Percentiles rank a stretch among this genome's conserved stretches.
phyloP scores from a whole-genome alignment of 805 yeast genomes.

The Jamesozyma gamospora region DNA sequence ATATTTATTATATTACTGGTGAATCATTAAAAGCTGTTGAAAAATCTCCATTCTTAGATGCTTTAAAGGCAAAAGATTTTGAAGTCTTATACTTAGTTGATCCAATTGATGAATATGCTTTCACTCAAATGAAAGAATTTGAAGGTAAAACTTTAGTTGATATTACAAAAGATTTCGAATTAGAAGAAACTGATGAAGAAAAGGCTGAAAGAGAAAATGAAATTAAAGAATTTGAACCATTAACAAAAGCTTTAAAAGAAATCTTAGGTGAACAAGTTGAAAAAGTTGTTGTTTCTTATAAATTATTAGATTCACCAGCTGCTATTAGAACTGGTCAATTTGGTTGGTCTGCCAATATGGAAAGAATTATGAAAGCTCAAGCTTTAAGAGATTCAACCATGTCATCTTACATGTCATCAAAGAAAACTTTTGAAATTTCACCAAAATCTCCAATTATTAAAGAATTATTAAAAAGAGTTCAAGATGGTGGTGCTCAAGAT shows the following conservation, averaged over 20 bases:
- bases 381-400: slow-evolving; percentile 97
- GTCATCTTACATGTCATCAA: slow-evolving; percentile 99
- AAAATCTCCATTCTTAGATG: slow-evolving; percentile 98
- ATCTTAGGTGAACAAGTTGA: slow-evolving; percentile 97
- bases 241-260: slow-evolving; percentile 93
- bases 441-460: slow-evolving; percentile 91
- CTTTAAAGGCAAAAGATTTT: slow-evolving; percentile 94
- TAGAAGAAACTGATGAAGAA: slow-evolving; percentile 98
- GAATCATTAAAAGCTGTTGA: slow-evolving; percentile 95
- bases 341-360: slow-evolving; percentile 99
- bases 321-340: slow-evolving; percentile 99
- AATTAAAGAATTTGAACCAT: slow-evolving; percentile 81
- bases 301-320: slow-evolving; percentile 97
- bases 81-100: slow-evolving; percentile 97
- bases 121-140: slow-evolving; percentile 97
- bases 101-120: slow-evolving; percentile 99
- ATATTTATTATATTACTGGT: slow-evolving; percentile 98
- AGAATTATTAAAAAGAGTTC: slow-evolving; percentile 95
- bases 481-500: slow-evolving; percentile 94
- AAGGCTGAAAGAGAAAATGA: slow-evolving; percentile 90
- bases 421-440: slow-evolving; percentile 97
- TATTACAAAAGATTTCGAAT: slow-evolving; percentile 97
- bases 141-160: slow-evolving; percentile 99
- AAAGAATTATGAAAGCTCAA: slow-evolving; percentile 99
- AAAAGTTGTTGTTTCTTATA: slow-evolving; percentile 97